phyloP scores from a whole-genome alignment of 257 asterid genomes.

The Forsythia suspensa region DNA sequence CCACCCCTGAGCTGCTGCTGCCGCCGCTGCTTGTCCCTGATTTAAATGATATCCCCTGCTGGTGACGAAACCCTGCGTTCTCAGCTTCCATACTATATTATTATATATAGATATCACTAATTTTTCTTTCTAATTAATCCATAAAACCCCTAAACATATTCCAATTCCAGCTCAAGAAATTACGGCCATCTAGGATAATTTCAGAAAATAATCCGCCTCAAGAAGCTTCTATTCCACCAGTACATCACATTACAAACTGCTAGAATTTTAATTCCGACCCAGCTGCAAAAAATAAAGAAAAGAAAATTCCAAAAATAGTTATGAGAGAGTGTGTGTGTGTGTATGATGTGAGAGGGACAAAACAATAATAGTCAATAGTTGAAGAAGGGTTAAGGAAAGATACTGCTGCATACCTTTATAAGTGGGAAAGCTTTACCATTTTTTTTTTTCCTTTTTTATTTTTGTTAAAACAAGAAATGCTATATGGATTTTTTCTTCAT shows the following conservation, averaged over 20 bases:
- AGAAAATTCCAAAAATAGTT: not conserved
- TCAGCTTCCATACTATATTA: conserved; percentile 53
- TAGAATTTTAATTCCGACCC: too few relatives aligned
- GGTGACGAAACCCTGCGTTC: conserved; percentile 49
- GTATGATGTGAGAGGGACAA: not conserved
- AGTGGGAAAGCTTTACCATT: not conserved
- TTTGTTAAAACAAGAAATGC: not conserved
- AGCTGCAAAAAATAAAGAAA: not conserved
- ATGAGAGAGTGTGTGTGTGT: not conserved
- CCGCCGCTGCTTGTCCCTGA: conserved; percentile 39
- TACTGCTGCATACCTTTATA: not conserved
- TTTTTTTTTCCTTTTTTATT: not conserved
- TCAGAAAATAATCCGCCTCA: not conserved
- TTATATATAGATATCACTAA: not conserved
- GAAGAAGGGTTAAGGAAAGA: not conserved
- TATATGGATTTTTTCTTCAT: not conserved
- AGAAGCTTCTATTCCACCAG: not conserved
- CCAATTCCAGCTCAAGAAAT: not conserved
- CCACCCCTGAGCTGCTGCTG: conserved; percentile 33
- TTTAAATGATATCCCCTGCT: conserved; percentile 44
- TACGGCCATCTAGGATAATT: not conserved
- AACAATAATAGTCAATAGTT: not conserved
- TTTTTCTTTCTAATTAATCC: not conserved
- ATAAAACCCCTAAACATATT: not conserved
- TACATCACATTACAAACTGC: not conserved